Conservation (phyloP, 139 green algal genomes). For the Haematococcus lacustris region DNA sequence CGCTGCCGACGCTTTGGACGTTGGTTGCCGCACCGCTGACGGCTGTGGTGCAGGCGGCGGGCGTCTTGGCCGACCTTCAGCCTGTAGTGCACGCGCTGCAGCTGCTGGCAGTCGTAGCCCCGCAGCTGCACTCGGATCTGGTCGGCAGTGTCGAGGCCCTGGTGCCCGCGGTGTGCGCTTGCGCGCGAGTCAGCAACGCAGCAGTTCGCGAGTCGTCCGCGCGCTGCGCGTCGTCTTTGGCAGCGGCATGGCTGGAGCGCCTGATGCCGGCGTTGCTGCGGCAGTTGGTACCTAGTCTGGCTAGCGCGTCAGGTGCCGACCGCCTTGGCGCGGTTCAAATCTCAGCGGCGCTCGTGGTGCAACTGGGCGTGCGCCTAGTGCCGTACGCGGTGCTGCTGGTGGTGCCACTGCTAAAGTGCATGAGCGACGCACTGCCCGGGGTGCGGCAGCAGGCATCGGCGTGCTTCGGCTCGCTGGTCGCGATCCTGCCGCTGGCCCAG, state of each 20-base stretch:
- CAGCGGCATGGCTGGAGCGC: neutral
- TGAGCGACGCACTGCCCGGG: constrained; percentile 61
- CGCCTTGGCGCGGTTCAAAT: constrained; percentile 35
- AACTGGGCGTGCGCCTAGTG: constrained; percentile 40
- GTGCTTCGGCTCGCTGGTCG: constrained; percentile 78
- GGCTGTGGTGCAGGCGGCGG: neutral
- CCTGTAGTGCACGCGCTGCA: constrained; percentile 29
- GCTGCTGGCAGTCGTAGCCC: constrained; percentile 61
- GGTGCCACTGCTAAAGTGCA: constrained; percentile 81
- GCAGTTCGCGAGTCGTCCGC: constrained; percentile 7
- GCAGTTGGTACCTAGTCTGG: constrained; percentile 21
- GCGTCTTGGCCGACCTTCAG: constrained; percentile 14
- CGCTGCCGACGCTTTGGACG: constrained; percentile 63
- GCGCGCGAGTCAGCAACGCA: constrained; percentile 28
- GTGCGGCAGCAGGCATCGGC: constrained; percentile 41
- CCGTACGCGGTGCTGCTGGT: constrained; percentile 74
- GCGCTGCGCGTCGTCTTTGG: constrained; percentile 5
- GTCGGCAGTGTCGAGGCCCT: constrained; percentile 32
- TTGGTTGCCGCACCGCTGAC: constrained; percentile 41
- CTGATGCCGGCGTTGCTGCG: constrained; percentile 52
- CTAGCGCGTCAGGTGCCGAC: constrained; percentile 7
- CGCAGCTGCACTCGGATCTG: constrained; percentile 40
- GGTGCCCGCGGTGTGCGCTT: constrained; percentile 42
- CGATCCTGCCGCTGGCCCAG: constrained; percentile 80
- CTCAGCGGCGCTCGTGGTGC: constrained; percentile 1